Evolutionary conservation across 495 filamentous ascomycete genomes (phyloP), one percentile per base, ranked within the genome.

Genomic region (Pyrenula massariospora): DNA sequence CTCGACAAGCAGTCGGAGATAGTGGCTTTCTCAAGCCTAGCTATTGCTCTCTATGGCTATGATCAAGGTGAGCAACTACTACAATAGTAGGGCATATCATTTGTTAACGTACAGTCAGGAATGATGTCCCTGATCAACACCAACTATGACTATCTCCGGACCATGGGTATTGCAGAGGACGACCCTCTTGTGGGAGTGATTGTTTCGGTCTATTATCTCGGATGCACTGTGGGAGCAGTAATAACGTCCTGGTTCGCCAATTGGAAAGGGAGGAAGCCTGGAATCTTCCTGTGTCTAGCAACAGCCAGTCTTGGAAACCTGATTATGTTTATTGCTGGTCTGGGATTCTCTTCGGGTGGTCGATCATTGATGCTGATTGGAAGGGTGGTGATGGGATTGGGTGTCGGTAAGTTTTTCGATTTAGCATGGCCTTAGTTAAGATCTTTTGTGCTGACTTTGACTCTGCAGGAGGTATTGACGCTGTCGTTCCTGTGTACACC

Each of bases 81-180:
- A 24, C 19, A 23, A 22, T 20, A 23, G 11, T 3, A 5, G 11
- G 20, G 0, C 31, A 15, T 3, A 31, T 31, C 24, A 15, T 42
- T 54, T 15, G 52, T 11, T 1, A 10, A 49, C n/a, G 31, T 25
- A 49, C 20, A 22, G 25, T 52, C n/a, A 60, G 65, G 76, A 50
- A 82, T 82, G 80, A 82, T 82, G 80, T 76, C 70, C 52, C 59
- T 82, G 25, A 77, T 83, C 63, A 83, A 82, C 56, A 82, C 80
- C 5, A 82, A 82, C 57, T 56, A 65, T 23, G 64, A 74, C 54
- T 82, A 83, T 54, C 77, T 83, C 2, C 31, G 63, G 25, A 81
- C 76, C 50, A 82, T 83, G 79, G 72, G 69, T 56, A 77, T 82
- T 49, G 22, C 57, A 2, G 67, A 63, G 58, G 64, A 72, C 15